phyloP scores from a whole-genome alignment of 108 stramenopile species.

The Cafeteria roenbergensis region DNA sequence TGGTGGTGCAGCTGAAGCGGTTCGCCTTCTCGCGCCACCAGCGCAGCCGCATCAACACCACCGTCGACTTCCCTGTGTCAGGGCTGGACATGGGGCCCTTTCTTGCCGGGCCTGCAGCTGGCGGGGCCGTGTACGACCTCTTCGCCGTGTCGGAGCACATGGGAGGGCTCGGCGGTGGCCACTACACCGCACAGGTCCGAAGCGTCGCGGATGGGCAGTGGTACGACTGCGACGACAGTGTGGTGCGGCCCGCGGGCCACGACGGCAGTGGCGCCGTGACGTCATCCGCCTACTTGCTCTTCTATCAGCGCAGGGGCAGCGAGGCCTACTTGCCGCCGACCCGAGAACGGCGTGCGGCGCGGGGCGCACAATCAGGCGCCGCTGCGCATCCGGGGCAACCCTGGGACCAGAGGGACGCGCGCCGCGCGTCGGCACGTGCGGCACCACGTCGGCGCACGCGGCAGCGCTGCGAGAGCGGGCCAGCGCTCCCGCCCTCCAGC shows the following conservation, averaged over 20 bases:
- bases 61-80: conserved; percentile 75
- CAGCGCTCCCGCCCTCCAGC: too few relatives aligned
- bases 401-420: too few relatives aligned
- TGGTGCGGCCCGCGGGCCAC: conserved; percentile 8
- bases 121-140: conserved; percentile 2
- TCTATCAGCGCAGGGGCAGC: conserved; percentile 11
- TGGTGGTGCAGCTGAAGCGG: conserved; percentile 83
- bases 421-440: too few relatives aligned
- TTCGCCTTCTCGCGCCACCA: conserved; percentile 75
- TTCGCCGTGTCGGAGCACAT: conserved; percentile 55
- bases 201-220: not conserved
- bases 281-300: conserved; percentile 5
- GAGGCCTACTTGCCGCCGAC: too few relatives aligned
- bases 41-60: conserved; percentile 78
- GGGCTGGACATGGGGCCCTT: conserved; percentile 71
- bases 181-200: conserved; percentile 83
- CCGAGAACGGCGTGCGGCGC: too few relatives aligned
- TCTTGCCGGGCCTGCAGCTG: conserved; percentile 47
- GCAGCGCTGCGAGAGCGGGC: too few relatives aligned
- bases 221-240: conserved; percentile 1
- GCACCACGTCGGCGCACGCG: too few relatives aligned
- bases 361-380: too few relatives aligned
- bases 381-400: too few relatives aligned
- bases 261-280: not conserved
- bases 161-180: conserved; percentile 84